phyloP scores from a whole-genome alignment of 345 rosid species.

The Boechera stricta region DNA sequence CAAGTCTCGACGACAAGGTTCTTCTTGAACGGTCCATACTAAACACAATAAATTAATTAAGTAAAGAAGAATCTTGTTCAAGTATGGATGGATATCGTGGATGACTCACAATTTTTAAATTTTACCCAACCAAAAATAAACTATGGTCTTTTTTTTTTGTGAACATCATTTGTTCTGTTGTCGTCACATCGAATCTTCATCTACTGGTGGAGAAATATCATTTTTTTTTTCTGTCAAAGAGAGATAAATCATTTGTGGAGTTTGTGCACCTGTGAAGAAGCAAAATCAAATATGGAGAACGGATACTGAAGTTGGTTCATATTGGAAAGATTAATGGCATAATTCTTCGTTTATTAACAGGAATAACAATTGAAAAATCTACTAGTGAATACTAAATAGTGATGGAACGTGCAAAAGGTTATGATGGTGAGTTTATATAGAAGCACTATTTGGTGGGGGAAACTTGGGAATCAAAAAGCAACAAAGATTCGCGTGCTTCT shows the following conservation, averaged over 20 bases:
- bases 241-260: slow-evolving; percentile 6
- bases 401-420: slow-evolving; percentile 37
- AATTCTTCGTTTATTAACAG: slow-evolving; percentile 5
- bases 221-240: not conserved
- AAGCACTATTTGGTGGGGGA: slow-evolving; percentile 15
- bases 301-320: not conserved
- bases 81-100: slow-evolving; percentile 20
- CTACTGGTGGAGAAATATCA: slow-evolving; percentile 12
- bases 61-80: slow-evolving; percentile 16
- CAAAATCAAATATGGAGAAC: not conserved
- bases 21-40: slow-evolving; percentile 33
- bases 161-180: slow-evolving; percentile 31
- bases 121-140: slow-evolving; percentile 22
- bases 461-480: slow-evolving; percentile 26
- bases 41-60: not conserved
- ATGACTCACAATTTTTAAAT: slow-evolving; percentile 15
- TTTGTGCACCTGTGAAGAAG: not conserved
- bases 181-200: slow-evolving; percentile 25
- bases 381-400: slow-evolving; percentile 24
- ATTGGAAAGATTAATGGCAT: not conserved
- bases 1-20: slow-evolving; percentile 32
- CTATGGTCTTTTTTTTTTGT: slow-evolving; percentile 13
- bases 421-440: slow-evolving; percentile 33
- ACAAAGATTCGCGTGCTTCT: slow-evolving; percentile 38
- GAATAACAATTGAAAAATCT: slow-evolving; percentile 8